Evolutionary conservation across 352 stramenopile species (phyloP), one percentile per base, ranked within the genome.

Genomic region (Phytophthora uliginosa): DNA sequence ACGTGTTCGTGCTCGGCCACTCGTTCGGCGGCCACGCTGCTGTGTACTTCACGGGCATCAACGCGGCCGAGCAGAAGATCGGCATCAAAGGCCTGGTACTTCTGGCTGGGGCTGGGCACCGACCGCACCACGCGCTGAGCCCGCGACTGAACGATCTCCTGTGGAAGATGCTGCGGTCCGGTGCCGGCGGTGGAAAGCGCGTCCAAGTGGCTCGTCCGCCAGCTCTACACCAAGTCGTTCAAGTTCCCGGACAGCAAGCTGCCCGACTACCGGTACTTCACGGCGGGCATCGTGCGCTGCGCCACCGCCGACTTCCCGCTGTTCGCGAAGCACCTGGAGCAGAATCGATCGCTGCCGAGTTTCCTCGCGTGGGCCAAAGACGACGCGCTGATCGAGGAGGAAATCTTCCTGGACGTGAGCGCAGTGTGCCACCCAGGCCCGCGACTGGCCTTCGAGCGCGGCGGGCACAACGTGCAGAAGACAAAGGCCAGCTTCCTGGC

Each of bases 381-480:
- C 55, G 86, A 95, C 63, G 73, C 55, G 12, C 76, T 93, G 26
- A 90, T 95, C 33, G 77, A 92, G 56, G 73, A 87, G 26, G 73
- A 82, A 18, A 81, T 93, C 31, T 83, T 83, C n/a, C 52, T 70
- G 7, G 71, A 80, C 17, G 72, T 91, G 40, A 83, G 76, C 26
- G 62, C 57, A 1, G 52, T 63, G 2, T 82, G 84, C 10, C 69
- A 78, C 48, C 71, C 78, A 2, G 72, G 74, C 0, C 76, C 68
- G 13, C 85, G 84, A 12, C 47, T 92, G 5, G 78, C 59, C 18
- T 94, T 93, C 50, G 64, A 72, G 9, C 76, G 69, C 0, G 83
- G 84, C 0, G 85, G 85, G 9, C 88, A 94, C 81, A 94, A 94
- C 70, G 77, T 95, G 31, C 88, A 95, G 66, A 94, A 95, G 73